phyloP scores from a whole-genome alignment of 169 alveolate species.

The Plasmodium yoelii region DNA sequence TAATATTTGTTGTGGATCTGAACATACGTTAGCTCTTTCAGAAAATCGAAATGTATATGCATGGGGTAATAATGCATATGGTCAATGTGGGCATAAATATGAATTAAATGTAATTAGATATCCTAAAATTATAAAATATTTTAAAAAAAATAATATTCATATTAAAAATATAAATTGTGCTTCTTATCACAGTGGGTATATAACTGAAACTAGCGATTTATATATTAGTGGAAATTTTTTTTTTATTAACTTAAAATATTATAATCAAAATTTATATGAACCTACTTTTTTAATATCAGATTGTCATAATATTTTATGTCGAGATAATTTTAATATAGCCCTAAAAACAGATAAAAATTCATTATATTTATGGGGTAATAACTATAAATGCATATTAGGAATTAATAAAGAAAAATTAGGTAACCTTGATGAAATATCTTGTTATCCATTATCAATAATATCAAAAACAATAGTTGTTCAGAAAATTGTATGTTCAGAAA shows the following conservation, averaged over 20 bases:
- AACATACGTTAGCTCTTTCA: slow-evolving; percentile 82
- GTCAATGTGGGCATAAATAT: slow-evolving; percentile 73
- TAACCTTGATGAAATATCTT: slow-evolving; percentile 71
- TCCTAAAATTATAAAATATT: slow-evolving; percentile 67
- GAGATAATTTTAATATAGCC: slow-evolving; percentile 50
- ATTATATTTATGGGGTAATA: slow-evolving; percentile 70
- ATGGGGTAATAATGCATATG: slow-evolving; percentile 82
- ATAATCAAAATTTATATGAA: slow-evolving; percentile 74
- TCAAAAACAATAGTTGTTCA: slow-evolving; percentile 55
- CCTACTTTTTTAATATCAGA: slow-evolving; percentile 79
- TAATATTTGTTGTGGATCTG: slow-evolving; percentile 76
- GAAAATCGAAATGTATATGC: slow-evolving; percentile 85
- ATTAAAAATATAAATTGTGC: slow-evolving; percentile 70
- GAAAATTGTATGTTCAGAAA: slow-evolving; percentile 73
- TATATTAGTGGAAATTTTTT: slow-evolving; percentile 79
- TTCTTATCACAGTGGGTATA: slow-evolving; percentile 75
- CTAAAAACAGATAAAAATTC: slow-evolving; percentile 39
- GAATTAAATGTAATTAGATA: slow-evolving; percentile 66
- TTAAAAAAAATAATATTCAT: slow-evolving; percentile 58
- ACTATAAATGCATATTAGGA: slow-evolving; percentile 74
- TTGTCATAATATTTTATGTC: slow-evolving; percentile 58
- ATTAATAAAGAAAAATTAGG: slow-evolving; percentile 56
- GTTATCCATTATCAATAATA: slow-evolving; percentile 52
- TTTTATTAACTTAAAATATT: slow-evolving; percentile 77
- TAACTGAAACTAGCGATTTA: slow-evolving; percentile 46